Conservation (phyloP, 2,329 filamentous ascomycete species). For the Colletotrichum incanum region DNA sequence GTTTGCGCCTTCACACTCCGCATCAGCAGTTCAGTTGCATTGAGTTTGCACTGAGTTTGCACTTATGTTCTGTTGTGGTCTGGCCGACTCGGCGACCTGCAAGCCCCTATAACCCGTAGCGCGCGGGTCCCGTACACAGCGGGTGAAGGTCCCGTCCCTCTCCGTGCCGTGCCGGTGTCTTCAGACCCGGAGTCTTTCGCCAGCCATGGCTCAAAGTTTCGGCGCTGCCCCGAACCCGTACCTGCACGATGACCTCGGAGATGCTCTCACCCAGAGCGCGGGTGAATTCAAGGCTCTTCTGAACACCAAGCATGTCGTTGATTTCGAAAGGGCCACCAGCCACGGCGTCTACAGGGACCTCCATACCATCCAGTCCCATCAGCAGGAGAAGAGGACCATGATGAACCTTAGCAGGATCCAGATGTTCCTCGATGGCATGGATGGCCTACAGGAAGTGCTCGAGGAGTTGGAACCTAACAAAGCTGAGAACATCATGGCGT, state of each 20-base stretch:
- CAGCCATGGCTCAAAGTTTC: slow-evolving; percentile 25
- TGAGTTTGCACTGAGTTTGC: not conserved
- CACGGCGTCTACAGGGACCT: slow-evolving; percentile 46
- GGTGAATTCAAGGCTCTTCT: slow-evolving; percentile 42
- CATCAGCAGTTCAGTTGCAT: not conserved
- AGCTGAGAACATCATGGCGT: slow-evolving; percentile 45
- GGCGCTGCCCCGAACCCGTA: not conserved
- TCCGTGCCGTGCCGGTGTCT: not conserved
- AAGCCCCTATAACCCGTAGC: not conserved
- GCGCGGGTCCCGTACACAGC: not conserved
- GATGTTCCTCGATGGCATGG: slow-evolving; percentile 46
- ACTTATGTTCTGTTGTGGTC: not conserved
- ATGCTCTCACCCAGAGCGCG: slow-evolving; percentile 26
- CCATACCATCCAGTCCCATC: slow-evolving; percentile 47
- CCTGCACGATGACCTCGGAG: slow-evolving; percentile 14
- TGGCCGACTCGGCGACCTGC: not conserved
- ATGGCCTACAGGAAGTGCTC: slow-evolving; percentile 41
- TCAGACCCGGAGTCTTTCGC: not conserved
- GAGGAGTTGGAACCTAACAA: not conserved
- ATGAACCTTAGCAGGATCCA: slow-evolving; percentile 49
- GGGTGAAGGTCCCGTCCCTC: not conserved
- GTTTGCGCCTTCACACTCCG: not conserved
- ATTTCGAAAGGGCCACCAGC: slow-evolving; percentile 43
- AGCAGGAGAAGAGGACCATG: slow-evolving; percentile 47
- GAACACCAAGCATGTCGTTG: slow-evolving; percentile 38